A percentile compares a stretch with the other conserved stretches of the same genome.
Evolutionary conservation across 495 filamentous ascomycete genomes (phyloP).

Genomic region (Bacidia gigantensis): DNA sequence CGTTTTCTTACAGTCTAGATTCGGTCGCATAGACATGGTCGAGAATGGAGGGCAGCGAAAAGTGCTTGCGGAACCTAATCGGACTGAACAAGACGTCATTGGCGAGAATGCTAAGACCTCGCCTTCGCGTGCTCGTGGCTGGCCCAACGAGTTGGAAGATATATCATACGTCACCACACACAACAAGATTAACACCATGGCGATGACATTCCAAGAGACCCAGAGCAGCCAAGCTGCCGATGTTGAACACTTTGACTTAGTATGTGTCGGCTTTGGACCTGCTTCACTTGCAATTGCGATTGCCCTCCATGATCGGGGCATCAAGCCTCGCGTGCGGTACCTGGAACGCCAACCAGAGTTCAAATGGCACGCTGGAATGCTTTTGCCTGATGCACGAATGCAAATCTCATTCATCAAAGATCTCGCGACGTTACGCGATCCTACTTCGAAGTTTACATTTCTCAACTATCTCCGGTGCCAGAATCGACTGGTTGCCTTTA

Average conservation of each 20-base stretch:
- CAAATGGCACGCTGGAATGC: conserved; percentile 90
- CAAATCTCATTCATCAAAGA: conserved; percentile 98
- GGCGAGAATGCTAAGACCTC: neutral
- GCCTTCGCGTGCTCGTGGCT: neutral
- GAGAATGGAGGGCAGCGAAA: neutral
- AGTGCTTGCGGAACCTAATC: neutral
- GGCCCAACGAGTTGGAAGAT: neutral
- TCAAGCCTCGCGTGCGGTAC: conserved; percentile 48
- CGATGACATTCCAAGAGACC: neutral
- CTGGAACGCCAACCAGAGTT: conserved; percentile 75
- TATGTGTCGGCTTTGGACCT: conserved; percentile 89
- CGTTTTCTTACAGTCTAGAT: neutral
- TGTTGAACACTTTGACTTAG: conserved; percentile 53
- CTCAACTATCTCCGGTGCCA: conserved; percentile 80
- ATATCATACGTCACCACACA: neutral
- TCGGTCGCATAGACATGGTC: neutral
- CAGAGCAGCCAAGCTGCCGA: neutral
- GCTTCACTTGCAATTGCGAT: conserved; percentile 88
- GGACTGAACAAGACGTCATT: neutral
- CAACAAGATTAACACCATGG: neutral
- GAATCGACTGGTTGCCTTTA: conserved; percentile 70
- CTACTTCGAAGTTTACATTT: conserved; percentile 86
- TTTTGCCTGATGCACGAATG: conserved; percentile 86
- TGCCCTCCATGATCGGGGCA: conserved; percentile 62
- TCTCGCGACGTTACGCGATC: conserved; percentile 75